Percentiles rank a stretch among this genome's conserved stretches.
Evolutionary conservation across 1,284 basidiomycete species (phyloP).

Genomic region (Boletellus deceptivus): DNA sequence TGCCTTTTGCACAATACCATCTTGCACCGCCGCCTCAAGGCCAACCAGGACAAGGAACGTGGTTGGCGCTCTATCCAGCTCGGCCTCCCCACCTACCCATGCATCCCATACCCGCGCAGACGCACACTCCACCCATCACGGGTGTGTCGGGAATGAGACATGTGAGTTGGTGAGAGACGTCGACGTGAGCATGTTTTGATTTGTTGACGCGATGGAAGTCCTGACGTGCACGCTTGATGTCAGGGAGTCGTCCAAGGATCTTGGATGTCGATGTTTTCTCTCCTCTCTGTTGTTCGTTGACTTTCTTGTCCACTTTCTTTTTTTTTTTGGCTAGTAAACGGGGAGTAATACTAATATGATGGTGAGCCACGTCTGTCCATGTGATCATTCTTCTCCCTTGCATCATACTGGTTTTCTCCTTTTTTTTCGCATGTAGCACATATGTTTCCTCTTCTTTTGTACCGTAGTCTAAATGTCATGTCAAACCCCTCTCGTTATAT

Average conservation of each 20-base stretch:
- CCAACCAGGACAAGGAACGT: slow-evolving; percentile 21
- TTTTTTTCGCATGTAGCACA: slow-evolving; percentile 9
- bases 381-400: slow-evolving; percentile 2
- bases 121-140: slow-evolving; percentile 19
- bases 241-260: too few relatives aligned
- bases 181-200: slow-evolving; percentile 10
- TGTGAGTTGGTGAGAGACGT: slow-evolving; percentile 21
- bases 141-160: slow-evolving; percentile 28
- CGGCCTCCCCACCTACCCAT: slow-evolving; percentile 18
- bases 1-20: slow-evolving; percentile 25
- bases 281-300: not conserved
- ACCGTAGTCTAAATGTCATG: too few relatives aligned
- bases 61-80: slow-evolving; percentile 23
- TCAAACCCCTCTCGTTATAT: too few relatives aligned
- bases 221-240: not conserved
- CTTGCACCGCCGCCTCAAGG: slow-evolving; percentile 16
- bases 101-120: slow-evolving; percentile 18
- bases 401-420: slow-evolving; percentile 1
- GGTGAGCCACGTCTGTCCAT: slow-evolving; percentile 10
- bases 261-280: not conserved
- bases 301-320: slow-evolving; percentile 20
- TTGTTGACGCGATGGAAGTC: not conserved
- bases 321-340: slow-evolving; percentile 13
- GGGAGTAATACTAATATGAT: slow-evolving; percentile 23
- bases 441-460: not conserved